Conservation (phyloP, 345 rosid genomes). For the Passiflora organensis region DNA sequence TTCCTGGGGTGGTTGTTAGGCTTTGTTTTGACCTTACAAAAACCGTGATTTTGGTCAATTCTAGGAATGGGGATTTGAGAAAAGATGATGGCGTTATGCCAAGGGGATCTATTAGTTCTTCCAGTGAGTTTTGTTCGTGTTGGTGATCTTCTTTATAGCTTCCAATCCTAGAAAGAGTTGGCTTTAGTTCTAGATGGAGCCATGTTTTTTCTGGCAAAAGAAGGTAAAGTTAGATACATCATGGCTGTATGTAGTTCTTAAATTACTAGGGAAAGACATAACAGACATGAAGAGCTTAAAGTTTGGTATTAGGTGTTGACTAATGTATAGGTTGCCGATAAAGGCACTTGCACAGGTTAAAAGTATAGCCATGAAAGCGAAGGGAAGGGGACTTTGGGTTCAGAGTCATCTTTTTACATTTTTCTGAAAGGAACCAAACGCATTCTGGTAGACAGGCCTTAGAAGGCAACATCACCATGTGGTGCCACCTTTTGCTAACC, state of each 20-base stretch:
- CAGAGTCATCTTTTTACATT: slow-evolving; percentile 20
- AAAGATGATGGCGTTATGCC: too few relatives aligned
- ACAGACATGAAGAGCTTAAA: too few relatives aligned
- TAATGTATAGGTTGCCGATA: not conserved
- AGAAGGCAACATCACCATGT: slow-evolving; percentile 18
- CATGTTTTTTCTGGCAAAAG: too few relatives aligned
- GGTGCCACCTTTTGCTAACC: slow-evolving; percentile 16
- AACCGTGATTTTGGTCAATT: not conserved
- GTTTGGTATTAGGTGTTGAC: not conserved
- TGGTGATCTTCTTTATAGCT: too few relatives aligned
- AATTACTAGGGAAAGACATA: not conserved
- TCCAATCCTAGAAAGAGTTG: too few relatives aligned
- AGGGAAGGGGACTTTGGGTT: not conserved
- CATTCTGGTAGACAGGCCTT: too few relatives aligned
- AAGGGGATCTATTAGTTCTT: too few relatives aligned
- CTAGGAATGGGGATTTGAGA: too few relatives aligned
- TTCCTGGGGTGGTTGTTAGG: not conserved
- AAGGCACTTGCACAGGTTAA: not conserved
- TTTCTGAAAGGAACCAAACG: slow-evolving; percentile 31
- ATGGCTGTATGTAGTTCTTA: not conserved
- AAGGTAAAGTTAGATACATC: too few relatives aligned
- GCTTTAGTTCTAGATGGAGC: too few relatives aligned
- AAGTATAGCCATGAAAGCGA: slow-evolving; percentile 6
- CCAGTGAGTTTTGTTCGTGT: too few relatives aligned
- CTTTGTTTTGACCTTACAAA: slow-evolving; percentile 1